These are phyloP conservation scores for Mycena epipterygia DNA, from an alignment of 768 basidiomycete genomes.

Conservation along the genomic window DNA sequence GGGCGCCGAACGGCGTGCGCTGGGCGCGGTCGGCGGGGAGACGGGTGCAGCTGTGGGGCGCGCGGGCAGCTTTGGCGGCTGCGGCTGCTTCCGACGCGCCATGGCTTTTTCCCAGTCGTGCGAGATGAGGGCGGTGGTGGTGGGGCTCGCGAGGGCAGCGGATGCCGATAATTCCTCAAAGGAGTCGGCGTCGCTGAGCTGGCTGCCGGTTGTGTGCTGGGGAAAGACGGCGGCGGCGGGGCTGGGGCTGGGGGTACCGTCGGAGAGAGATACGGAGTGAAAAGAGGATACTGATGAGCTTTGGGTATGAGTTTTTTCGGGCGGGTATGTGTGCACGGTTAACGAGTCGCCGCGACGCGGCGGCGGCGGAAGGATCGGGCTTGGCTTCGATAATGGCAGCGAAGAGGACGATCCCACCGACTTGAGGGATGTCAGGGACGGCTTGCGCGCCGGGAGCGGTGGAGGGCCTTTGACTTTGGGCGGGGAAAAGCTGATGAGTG, in stretches of 20 bases:
- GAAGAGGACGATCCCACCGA: conserved; percentile 55
- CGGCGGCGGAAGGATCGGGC: conserved; percentile 46
- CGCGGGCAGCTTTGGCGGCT: conserved; percentile 64
- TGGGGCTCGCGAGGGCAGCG: conserved; percentile 64
- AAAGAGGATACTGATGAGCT: conserved; percentile 86
- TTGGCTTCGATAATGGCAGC: conserved; percentile 31
- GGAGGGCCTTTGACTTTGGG: conserved; percentile 61
- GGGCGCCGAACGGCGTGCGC: conserved; percentile 30
- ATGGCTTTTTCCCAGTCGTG: conserved; percentile 68
- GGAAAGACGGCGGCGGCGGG: conserved; percentile 24
- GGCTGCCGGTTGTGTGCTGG: conserved; percentile 38
- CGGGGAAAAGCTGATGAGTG: conserved; percentile 70
- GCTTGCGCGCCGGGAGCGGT: conserved; percentile 77
- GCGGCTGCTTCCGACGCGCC: conserved; percentile 55
- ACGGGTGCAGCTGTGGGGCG: conserved; percentile 48
- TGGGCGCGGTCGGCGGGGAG: conserved; percentile 27
- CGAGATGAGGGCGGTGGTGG: conserved; percentile 56
- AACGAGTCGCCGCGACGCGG: conserved; percentile 61
- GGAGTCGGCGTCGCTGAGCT: conserved; percentile 72
- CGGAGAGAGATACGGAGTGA: conserved; percentile 86
- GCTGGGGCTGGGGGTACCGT: conserved; percentile 61
- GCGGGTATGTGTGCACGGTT: conserved; percentile 72
- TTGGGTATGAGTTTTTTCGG: conserved; percentile 57
- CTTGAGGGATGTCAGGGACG: conserved; percentile 64
- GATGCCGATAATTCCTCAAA: conserved; percentile 77